Evolutionary conservation across 2,329 filamentous ascomycete species (phyloP).

Genomic region (Talaromyces pinophilus): DNA sequence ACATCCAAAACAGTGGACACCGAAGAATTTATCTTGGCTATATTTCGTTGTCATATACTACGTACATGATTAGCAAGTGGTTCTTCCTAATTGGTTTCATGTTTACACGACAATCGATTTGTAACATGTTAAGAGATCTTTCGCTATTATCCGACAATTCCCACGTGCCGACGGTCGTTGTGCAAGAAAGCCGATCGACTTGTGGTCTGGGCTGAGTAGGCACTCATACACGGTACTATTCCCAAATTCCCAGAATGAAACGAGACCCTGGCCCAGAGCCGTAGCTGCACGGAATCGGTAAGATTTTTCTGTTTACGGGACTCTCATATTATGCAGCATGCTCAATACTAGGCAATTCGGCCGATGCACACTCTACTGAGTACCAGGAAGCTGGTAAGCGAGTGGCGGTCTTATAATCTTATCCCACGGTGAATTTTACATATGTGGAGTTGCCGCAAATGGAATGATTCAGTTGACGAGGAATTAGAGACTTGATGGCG

Average conservation of each 20-base stretch:
- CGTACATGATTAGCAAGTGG: not conserved
- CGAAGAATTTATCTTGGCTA: not conserved
- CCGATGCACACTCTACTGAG: not conserved
- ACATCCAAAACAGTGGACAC: not conserved
- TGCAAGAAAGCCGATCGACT: not conserved
- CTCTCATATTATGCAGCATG: not conserved
- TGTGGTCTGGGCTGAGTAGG: not conserved
- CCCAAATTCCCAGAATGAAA: not conserved
- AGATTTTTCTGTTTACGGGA: not conserved
- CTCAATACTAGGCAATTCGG: not conserved
- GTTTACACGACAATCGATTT: not conserved
- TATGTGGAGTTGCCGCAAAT: not conserved
- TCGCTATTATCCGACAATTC: not conserved
- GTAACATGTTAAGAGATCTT: not conserved
- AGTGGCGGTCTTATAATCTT: not conserved
- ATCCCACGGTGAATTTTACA: not conserved
- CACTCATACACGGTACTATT: not conserved
- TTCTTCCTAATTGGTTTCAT: not conserved
- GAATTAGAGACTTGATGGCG: not conserved
- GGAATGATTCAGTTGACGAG: not conserved
- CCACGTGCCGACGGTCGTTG: not conserved
- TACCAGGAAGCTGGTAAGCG: not conserved
- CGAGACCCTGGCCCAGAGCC: not conserved
- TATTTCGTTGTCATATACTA: not conserved
- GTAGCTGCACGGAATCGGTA: not conserved